A percentile compares a stretch with the other conserved stretches of the same genome.
phyloP scores from a whole-genome alignment of 164 flowering plant species.

The Cinnamomum chago region DNA sequence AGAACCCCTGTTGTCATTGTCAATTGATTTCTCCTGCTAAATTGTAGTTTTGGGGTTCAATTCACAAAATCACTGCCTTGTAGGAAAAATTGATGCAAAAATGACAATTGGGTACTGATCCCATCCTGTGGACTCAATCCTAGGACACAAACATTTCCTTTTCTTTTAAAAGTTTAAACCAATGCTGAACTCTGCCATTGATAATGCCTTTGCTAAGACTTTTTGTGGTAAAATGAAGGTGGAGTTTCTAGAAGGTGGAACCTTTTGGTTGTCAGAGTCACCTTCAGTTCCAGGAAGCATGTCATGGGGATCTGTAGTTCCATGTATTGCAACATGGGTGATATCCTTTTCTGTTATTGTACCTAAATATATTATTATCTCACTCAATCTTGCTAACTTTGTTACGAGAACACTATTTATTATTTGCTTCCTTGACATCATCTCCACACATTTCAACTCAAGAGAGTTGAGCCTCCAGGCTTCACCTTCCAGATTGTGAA shows the following conservation, averaged over 20 bases:
- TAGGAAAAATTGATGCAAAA: not conserved
- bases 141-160: too few relatives aligned
- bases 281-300: constrained; percentile 96
- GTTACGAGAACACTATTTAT: not conserved
- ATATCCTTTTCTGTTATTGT: constrained; percentile 61
- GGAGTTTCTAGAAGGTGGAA: constrained; percentile 91
- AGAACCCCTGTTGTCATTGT: not conserved
- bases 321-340: constrained; percentile 93
- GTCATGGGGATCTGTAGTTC: constrained; percentile 85
- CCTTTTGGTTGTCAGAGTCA: constrained; percentile 97
- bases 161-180: too few relatives aligned
- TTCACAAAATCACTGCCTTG: not conserved
- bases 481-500: constrained; percentile 93
- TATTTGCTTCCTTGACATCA: constrained; percentile 57
- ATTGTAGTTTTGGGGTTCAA: not conserved
- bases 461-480: constrained; percentile 91
- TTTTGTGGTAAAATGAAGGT: constrained; percentile 45
- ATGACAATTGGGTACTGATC: not conserved
- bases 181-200: too few relatives aligned
- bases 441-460: constrained; percentile 93
- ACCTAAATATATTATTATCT: not conserved
- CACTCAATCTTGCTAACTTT: not conserved
- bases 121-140: not conserved
- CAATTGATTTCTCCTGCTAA: not conserved
- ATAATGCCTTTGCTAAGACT: not conserved